phyloP scores from a whole-genome alignment of 2,329 filamentous ascomycete genomes.

The Sphaerulina populicola region DNA sequence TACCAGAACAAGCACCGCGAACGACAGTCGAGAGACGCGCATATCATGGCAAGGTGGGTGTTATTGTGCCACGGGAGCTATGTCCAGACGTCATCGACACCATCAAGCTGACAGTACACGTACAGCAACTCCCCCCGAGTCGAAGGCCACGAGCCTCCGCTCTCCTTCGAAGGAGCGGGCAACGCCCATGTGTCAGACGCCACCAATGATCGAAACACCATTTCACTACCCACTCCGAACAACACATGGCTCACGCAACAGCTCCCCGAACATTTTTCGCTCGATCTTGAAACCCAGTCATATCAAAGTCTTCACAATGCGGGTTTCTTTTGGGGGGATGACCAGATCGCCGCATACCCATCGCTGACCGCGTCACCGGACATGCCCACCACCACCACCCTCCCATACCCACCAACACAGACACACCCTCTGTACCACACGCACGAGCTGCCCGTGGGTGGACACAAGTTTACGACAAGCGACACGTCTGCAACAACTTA shows the following conservation, averaged over 20 bases:
- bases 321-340: neutral
- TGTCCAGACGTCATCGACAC: neutral
- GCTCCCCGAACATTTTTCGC: neutral
- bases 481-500: neutral
- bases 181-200: neutral
- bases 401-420: neutral
- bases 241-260: constrained; percentile 2
- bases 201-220: neutral
- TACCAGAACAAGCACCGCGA: neutral
- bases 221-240: neutral
- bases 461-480: neutral
- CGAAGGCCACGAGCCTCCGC: neutral
- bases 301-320: neutral
- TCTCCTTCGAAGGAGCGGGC: neutral
- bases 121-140: neutral
- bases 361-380: constrained; percentile 1
- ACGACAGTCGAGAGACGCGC: neutral
- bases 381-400: neutral
- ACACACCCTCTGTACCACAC: neutral
- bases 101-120: neutral
- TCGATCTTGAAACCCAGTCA: constrained; percentile 2
- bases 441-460: neutral
- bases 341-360: neutral
- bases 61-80: neutral
- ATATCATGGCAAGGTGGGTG: neutral